Percentiles rank a stretch among this genome's conserved stretches.
Conservation (phyloP, 2,329 filamentous ascomycete genomes). For the Aspergillus cejpii region DNA sequence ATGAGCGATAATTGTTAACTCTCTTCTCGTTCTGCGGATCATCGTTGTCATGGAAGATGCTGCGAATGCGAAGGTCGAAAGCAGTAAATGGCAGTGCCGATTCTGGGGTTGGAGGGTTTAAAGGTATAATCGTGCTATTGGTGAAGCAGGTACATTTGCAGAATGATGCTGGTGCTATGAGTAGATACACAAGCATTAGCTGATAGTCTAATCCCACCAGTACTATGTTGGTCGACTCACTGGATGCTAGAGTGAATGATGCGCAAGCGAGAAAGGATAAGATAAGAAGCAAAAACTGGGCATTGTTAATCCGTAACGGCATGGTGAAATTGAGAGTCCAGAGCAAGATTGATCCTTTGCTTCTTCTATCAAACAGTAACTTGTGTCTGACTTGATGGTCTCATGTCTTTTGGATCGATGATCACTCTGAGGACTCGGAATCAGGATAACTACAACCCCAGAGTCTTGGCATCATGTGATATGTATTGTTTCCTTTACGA, state of each 20-base stretch:
- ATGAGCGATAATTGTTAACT: conserved; percentile 34
- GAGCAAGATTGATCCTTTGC: not conserved
- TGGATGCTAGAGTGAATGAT: conserved; percentile 30
- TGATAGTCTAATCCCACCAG: not conserved
- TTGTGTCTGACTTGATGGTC: not conserved
- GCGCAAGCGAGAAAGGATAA: conserved; percentile 22
- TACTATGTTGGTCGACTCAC: conserved; percentile 22
- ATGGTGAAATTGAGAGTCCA: conserved; percentile 15
- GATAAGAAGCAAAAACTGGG: conserved; percentile 22
- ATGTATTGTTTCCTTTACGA: not conserved
- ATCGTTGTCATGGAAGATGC: conserved; percentile 11
- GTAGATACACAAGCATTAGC: conserved; percentile 3
- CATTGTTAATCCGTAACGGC: conserved; percentile 13
- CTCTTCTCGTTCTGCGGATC: conserved; percentile 19
- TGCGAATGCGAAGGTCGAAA: conserved; percentile 18
- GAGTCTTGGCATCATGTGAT: conserved; percentile 14
- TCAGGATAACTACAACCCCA: not conserved
- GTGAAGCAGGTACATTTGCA: conserved; percentile 66
- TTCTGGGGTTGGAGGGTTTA: conserved; percentile 42
- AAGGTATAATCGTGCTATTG: conserved; percentile 62
- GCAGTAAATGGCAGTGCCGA: conserved; percentile 18
- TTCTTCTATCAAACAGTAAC: not conserved
- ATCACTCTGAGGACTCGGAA: too few relatives aligned
- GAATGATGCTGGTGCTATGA: conserved; percentile 50
- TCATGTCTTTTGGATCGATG: not conserved